Evolutionary conservation across 75 land plant species (phyloP).

Genomic region (Azolla pinnata): DNA sequence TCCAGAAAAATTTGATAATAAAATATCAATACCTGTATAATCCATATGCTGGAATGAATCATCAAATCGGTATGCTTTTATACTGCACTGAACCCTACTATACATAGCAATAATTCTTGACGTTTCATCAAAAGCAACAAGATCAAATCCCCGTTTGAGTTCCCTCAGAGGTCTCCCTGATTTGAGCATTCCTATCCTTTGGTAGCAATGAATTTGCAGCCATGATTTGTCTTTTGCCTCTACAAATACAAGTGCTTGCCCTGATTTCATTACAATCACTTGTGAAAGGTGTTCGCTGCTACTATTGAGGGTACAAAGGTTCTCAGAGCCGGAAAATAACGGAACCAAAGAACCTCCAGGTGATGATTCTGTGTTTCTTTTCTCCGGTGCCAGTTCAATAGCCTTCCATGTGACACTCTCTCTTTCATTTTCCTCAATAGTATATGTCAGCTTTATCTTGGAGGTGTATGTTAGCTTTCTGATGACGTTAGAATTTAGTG

Average conservation of each 20-base stretch:
- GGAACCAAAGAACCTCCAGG: not conserved
- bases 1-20: constrained; percentile 7
- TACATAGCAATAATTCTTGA: constrained; percentile 15
- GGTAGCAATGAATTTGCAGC: constrained; percentile 11
- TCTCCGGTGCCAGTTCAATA: constrained; percentile 17
- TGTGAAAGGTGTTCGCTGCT: not conserved
- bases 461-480: not conserved
- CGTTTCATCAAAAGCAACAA: constrained; percentile 21
- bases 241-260: constrained; percentile 14
- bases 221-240: not conserved
- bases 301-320: constrained; percentile 2
- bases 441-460: not conserved
- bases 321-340: not conserved
- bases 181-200: constrained; percentile 2
- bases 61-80: constrained; percentile 17
- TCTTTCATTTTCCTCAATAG: constrained; percentile 8
- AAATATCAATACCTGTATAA: constrained; percentile 14
- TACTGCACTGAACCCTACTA: not conserved
- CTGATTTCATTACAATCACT: constrained; percentile 15
- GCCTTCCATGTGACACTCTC: constrained; percentile 14
- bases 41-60: constrained; percentile 10
- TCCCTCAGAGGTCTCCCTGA: not conserved
- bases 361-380: constrained; percentile 6
- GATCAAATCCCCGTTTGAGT: constrained; percentile 14
- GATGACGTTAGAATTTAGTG: too few species aligned